A percentile compares a stretch with the other conserved stretches of the same genome.
phyloP scores from a whole-genome alignment of 176 grass and related monocot species.

The Carex myosuroides region DNA sequence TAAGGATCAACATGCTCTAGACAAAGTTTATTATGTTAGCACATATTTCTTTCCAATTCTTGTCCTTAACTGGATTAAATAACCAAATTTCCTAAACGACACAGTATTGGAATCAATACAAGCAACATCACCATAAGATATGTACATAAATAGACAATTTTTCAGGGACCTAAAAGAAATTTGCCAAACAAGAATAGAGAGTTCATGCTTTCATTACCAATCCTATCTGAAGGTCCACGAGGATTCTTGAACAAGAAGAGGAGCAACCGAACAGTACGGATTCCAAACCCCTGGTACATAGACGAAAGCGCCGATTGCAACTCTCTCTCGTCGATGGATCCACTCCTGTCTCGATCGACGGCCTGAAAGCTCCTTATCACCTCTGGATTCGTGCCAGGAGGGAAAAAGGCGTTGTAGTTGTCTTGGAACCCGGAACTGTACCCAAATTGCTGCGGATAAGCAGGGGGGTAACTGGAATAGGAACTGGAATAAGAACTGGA shows the following conservation, averaged over 20 bases:
- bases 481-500: neutral
- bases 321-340: constrained; percentile 70
- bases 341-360: constrained; percentile 66
- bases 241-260: constrained; percentile 64
- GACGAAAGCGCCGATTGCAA: constrained; percentile 67
- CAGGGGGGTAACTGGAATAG: neutral
- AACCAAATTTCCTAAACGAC: neutral
- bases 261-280: constrained; percentile 69
- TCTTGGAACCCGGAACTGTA: neutral
- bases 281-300: constrained; percentile 52
- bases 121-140: neutral
- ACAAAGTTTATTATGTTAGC: neutral
- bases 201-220: constrained; percentile 1
- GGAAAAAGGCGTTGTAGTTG: constrained; percentile 26
- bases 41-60: neutral
- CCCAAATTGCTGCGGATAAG: constrained; percentile 6
- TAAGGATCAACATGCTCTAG: neutral
- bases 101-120: neutral
- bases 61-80: neutral
- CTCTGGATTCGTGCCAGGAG: constrained; percentile 66
- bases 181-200: neutral
- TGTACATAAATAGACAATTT: neutral
- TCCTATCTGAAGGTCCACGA: constrained; percentile 20
- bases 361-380: constrained; percentile 61
- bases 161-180: neutral